These are phyloP conservation scores for Fusarium sp. DNA, from an alignment of 2,329 filamentous ascomycete genomes.

Conservation along the genomic window DNA sequence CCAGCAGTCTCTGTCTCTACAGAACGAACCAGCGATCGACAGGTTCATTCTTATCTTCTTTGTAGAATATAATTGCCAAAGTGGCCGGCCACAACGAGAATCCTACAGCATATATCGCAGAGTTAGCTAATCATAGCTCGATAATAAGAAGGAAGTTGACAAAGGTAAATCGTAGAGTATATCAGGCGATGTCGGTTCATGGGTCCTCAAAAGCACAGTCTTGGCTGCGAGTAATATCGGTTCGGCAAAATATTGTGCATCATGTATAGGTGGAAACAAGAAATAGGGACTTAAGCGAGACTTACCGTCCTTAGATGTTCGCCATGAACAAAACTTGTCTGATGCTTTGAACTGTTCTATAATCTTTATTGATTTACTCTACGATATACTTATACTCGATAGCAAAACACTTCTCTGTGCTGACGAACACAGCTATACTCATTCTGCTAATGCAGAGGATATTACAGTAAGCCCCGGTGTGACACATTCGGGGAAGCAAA, in stretches of 20 bases:
- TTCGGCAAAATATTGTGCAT: constrained; percentile 35
- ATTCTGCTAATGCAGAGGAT: background rate
- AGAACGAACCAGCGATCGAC: background rate
- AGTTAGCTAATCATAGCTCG: background rate
- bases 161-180: background rate
- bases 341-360: background rate
- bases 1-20: background rate
- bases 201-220: constrained; percentile 25
- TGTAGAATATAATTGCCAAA: background rate
- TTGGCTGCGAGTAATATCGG: constrained; percentile 17
- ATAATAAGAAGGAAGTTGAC: background rate
- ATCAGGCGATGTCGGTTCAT: constrained; percentile 31
- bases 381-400: background rate
- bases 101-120: background rate
- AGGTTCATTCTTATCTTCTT: background rate
- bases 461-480: background rate
- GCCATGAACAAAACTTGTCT: rapidly evolving
- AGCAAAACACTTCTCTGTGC: background rate
- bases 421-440: background rate
- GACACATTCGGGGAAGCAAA: background rate
- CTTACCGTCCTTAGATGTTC: background rate
- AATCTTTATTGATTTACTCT: rapidly evolving
- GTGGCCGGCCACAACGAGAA: background rate
- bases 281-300: rapidly evolving
- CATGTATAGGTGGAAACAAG: background rate